Evolutionary conservation across 2,329 filamentous ascomycete genomes (phyloP), one percentile per base, ranked within the genome.

Genomic region (Nemania sp.): DNA sequence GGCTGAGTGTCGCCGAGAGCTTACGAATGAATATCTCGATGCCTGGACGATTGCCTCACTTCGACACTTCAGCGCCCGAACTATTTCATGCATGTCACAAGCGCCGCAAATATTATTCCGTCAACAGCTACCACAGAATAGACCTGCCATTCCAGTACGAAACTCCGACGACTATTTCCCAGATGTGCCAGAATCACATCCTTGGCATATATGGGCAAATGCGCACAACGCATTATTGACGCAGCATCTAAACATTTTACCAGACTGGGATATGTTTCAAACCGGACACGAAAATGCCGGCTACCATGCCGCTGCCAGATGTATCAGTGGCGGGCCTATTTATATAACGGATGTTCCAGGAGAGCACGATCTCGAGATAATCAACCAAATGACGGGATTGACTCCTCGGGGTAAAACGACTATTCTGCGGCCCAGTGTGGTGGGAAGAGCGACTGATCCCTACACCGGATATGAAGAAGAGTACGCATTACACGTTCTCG

Each of bases 111-210:
- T 93, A 15, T 77, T 97, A 8, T 97, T 96, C 73, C 85, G 91
- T 68, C 88, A 87, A 1, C 90, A 95, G 63, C 76, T 96, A 20
- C 89, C 89, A 1, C 82, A 78, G n/a, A 90, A 88, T 67, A 84
- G 85, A 44, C 89, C 90, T 0, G 77, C 83, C 0, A 79, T 95
- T 20, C 77, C 92, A 0, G 81, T 91, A 15, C 88, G 94, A 41
- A 97, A 95, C 72, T 95, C 90, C 0, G 92, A 86, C 59, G 89
- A 97, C 72, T 99, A 92, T 77, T 97, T 95, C 70, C 94, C 94
- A 0, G 83, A 91, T 39, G 81, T 91, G 3, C 82, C 86, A 0
- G 81, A 84, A 0, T 91, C 88, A 6, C 94, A 99, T 58, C 83
- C 92, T 0, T 99, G 94, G 93, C 94, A 99, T 70, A 81, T 97